Conservation (phyloP, 805 yeast genomes). For the Lachancea mirantina region DNA sequence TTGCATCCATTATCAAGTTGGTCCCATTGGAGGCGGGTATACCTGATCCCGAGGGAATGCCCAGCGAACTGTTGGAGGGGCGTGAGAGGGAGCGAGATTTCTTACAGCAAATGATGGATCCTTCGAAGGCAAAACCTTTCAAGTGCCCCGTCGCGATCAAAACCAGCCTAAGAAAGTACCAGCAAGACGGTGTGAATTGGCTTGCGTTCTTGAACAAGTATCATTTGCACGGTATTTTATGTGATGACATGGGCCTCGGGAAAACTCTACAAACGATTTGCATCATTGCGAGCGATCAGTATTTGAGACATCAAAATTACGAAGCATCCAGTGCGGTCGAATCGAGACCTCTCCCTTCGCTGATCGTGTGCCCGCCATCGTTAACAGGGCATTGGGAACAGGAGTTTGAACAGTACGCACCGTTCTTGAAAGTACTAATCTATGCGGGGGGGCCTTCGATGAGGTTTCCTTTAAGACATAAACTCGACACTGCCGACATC, state of each 20-base stretch:
- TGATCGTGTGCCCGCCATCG: conserved; percentile 94
- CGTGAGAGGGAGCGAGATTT: conserved; percentile 93
- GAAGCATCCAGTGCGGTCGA: conserved; percentile 53
- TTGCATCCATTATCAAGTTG: conserved; percentile 89
- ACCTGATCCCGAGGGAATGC: conserved; percentile 89
- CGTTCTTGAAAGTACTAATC: conserved; percentile 71
- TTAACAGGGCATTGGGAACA: conserved; percentile 99
- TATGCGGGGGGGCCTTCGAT: conserved; percentile 90
- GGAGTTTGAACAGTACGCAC: conserved; percentile 84
- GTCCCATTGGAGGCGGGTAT: conserved; percentile 98
- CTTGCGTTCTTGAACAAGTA: conserved; percentile 89
- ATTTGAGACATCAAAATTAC: conserved; percentile 67
- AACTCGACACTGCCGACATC: conserved; percentile 60
- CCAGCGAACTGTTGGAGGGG: conserved; percentile 72
- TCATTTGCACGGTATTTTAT: conserved; percentile 91
- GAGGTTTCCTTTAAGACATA: conserved; percentile 48
- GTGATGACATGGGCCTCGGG: conserved; percentile 99
- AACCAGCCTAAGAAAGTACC: conserved; percentile 89
- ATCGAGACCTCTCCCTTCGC: conserved; percentile 68
- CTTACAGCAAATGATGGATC: conserved; percentile 96
- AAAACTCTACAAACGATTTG: conserved; percentile 96
- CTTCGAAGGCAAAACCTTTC: conserved; percentile 80
- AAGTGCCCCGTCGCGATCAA: conserved; percentile 84
- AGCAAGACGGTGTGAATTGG: conserved; percentile 99
- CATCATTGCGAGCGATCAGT: conserved; percentile 93